Evolutionary conservation across 1,139 yeast species (phyloP).

Genomic region (Yamadazyma jaroonii): DNA sequence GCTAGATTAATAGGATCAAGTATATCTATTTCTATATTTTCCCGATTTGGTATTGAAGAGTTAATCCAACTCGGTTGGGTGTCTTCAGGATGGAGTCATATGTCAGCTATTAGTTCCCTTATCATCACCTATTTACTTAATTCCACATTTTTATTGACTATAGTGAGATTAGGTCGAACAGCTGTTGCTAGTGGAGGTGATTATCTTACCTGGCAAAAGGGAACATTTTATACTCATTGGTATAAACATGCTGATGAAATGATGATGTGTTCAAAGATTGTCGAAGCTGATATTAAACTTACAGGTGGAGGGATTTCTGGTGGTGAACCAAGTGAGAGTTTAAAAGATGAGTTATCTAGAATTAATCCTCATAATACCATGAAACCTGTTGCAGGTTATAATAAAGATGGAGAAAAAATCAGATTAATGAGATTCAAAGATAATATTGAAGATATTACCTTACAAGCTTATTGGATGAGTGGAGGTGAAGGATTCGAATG

Average conservation of each 20-base stretch:
- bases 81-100: slow-evolving; percentile 37
- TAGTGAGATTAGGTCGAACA: slow-evolving; percentile 58
- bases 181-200: slow-evolving; percentile 50
- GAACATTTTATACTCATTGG: slow-evolving; percentile 66
- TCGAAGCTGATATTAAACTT: slow-evolving; percentile 60
- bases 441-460: slow-evolving; percentile 50
- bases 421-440: slow-evolving; percentile 41
- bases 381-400: slow-evolving; percentile 32
- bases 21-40: slow-evolving; percentile 32
- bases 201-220: slow-evolving; percentile 59
- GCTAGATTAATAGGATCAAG: slow-evolving; percentile 31
- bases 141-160: slow-evolving; percentile 56
- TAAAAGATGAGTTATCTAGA: slow-evolving; percentile 41
- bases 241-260: slow-evolving; percentile 66
- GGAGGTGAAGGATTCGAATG: slow-evolving; percentile 77
- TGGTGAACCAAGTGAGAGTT: slow-evolving; percentile 33
- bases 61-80: slow-evolving; percentile 32
- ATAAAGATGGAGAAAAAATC: slow-evolving; percentile 38
- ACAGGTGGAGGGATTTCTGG: slow-evolving; percentile 41
- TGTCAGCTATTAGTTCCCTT: slow-evolving; percentile 59
- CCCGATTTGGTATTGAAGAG: slow-evolving; percentile 38
- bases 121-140: slow-evolving; percentile 61
- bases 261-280: slow-evolving; percentile 61
- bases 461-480: slow-evolving; percentile 75
- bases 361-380: slow-evolving; percentile 24